These are phyloP conservation scores for Podospora anserina DNA, from an alignment of 495 filamentous ascomycete genomes.

Conservation along the genomic window DNA sequence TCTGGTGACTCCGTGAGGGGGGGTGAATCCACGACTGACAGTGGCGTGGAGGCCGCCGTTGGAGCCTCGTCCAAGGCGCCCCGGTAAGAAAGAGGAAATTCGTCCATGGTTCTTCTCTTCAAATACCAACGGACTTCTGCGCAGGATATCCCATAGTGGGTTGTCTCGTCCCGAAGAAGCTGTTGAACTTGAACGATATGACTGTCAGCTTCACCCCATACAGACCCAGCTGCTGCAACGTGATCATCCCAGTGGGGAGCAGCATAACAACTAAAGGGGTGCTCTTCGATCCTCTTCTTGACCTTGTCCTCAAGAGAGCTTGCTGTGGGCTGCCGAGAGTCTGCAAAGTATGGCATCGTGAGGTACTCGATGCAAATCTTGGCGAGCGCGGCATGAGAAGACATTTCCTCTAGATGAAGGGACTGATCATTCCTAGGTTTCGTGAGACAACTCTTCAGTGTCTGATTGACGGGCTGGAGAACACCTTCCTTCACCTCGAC, in stretches of 20 bases:
- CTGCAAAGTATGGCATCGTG: neutral
- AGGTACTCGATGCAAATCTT: slow-evolving; percentile 1
- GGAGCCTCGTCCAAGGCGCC: neutral
- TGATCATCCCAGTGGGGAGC: neutral
- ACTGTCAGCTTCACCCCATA: neutral
- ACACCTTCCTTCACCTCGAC: neutral
- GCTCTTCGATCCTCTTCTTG: slow-evolving; percentile 4
- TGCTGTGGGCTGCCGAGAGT: slow-evolving; percentile 1
- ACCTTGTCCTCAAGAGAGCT: neutral
- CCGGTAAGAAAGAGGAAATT: neutral
- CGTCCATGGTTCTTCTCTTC: neutral
- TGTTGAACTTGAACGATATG: neutral
- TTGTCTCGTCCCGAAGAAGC: neutral
- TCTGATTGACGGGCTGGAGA: neutral
- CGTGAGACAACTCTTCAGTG: neutral
- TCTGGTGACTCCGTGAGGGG: neutral
- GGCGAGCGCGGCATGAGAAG: neutral
- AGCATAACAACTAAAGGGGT: slow-evolving; percentile 1
- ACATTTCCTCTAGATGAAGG: neutral
- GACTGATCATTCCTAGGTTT: neutral
- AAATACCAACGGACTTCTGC: neutral
- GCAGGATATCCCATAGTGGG: neutral
- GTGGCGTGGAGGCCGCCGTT: neutral
- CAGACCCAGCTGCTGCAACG: neutral
- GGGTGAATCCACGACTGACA: neutral